A percentile compares a stretch with the other conserved stretches of the same genome.
Conservation (phyloP, 495 filamentous ascomycete genomes). For the Evernia prunastri region DNA sequence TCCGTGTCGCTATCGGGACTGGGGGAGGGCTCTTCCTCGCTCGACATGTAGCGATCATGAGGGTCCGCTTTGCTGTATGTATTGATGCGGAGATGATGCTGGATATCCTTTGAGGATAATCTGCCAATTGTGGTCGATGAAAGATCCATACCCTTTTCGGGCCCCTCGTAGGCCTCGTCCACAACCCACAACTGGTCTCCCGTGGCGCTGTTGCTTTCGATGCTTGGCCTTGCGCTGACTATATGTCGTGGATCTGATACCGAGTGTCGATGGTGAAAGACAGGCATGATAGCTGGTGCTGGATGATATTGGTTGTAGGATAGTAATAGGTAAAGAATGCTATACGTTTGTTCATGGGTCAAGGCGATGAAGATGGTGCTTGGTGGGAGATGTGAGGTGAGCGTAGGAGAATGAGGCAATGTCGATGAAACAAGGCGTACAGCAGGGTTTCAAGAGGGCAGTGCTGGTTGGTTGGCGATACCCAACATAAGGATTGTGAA, state of each 20-base stretch:
- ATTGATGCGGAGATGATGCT: slow-evolving; percentile 22
- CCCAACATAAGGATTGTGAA: slow-evolving; percentile 1
- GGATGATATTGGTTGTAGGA: background rate
- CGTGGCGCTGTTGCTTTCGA: slow-evolving; percentile 16
- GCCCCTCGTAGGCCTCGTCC: slow-evolving; percentile 24
- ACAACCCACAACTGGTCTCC: slow-evolving; percentile 22
- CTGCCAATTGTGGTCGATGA: slow-evolving; percentile 12
- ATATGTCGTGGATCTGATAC: slow-evolving; percentile 3
- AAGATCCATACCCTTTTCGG: slow-evolving; percentile 23
- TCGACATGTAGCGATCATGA: slow-evolving; percentile 28
- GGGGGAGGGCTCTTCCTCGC: slow-evolving; percentile 31
- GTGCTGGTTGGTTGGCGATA: background rate
- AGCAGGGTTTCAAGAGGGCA: background rate
- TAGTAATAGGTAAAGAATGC: background rate
- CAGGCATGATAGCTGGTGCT: slow-evolving; percentile 16
- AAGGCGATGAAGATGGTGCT: background rate
- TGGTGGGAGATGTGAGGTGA: background rate
- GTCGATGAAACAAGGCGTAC: background rate
- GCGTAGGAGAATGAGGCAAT: slow-evolving; percentile 1
- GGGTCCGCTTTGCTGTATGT: slow-evolving; percentile 26
- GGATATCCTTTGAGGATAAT: slow-evolving; percentile 10
- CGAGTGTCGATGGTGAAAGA: slow-evolving; percentile 17
- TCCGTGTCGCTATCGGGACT: slow-evolving; percentile 27
- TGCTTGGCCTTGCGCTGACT: slow-evolving; percentile 8
- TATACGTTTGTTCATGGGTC: background rate